Evolutionary conservation across 1,284 basidiomycete species (phyloP).

Genomic region (Sanghuangporus sanghuang): DNA sequence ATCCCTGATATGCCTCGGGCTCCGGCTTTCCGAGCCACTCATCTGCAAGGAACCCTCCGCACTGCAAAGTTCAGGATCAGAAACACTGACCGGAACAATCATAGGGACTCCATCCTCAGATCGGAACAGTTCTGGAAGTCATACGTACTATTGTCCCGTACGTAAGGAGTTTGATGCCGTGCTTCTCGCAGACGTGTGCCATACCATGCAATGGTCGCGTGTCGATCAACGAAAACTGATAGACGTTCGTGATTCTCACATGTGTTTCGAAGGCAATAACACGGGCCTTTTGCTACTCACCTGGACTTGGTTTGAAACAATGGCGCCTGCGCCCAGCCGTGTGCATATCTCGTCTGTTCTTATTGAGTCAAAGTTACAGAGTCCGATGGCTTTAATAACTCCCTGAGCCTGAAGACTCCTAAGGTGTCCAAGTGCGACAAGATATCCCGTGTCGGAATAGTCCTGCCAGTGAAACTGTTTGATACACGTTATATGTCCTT

Average conservation of each 20-base stretch:
- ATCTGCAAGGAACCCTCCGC: constrained; percentile 77
- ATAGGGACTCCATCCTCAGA: not conserved
- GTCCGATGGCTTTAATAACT: constrained; percentile 59
- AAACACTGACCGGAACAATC: constrained; percentile 13
- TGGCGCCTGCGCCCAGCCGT: constrained; percentile 55
- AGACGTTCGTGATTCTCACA: not conserved
- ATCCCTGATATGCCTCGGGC: constrained; percentile 63
- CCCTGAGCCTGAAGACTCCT: constrained; percentile 57
- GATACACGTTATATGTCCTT: not conserved
- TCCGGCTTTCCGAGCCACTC: constrained; percentile 64
- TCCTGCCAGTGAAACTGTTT: constrained; percentile 77
- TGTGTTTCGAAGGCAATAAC: not conserved
- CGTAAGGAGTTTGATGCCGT: constrained; percentile 69
- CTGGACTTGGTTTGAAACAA: constrained; percentile 81
- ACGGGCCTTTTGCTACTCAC: constrained; percentile 33
- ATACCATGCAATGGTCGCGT: constrained; percentile 71
- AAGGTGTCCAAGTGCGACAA: constrained; percentile 56
- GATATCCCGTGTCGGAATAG: constrained; percentile 65
- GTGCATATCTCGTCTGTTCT: constrained; percentile 76
- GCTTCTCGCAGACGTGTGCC: constrained; percentile 68
- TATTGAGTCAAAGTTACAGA: constrained; percentile 77
- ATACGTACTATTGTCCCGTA: constrained; percentile 70
- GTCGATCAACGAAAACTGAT: constrained; percentile 78
- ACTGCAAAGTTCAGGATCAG: constrained; percentile 36
- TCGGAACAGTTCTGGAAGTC: constrained; percentile 8